These are phyloP conservation scores for Brassica nigra DNA, from an alignment of 345 rosid genomes.

Conservation along the genomic window DNA sequence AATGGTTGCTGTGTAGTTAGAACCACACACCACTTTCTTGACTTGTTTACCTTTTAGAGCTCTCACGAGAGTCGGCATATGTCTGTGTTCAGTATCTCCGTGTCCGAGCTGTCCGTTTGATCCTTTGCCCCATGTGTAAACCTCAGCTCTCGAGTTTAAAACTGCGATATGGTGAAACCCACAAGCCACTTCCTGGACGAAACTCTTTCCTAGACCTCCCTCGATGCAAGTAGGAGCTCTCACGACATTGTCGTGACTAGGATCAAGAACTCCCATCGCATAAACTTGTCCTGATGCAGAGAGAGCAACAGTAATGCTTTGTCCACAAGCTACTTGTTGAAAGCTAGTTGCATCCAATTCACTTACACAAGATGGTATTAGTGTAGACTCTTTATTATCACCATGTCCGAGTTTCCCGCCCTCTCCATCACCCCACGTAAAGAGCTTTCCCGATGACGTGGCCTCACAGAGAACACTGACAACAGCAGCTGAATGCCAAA, in stretches of 20 bases:
- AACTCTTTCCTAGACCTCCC: constrained; percentile 44
- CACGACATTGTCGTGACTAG: constrained; percentile 50
- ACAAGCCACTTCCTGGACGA: constrained; percentile 59
- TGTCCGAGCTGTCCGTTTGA: constrained; percentile 66
- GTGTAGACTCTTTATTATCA: constrained; percentile 48
- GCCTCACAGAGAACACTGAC: constrained; percentile 38
- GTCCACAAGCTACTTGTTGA: constrained; percentile 65
- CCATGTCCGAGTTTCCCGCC: constrained; percentile 67
- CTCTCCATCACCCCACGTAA: constrained; percentile 74
- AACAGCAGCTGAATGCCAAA: constrained; percentile 75
- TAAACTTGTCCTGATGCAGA: constrained; percentile 56
- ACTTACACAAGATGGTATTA: constrained; percentile 53
- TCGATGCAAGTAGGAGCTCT: constrained; percentile 52
- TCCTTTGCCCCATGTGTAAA: constrained; percentile 72
- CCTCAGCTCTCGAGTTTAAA: constrained; percentile 60
- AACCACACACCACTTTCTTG: constrained; percentile 57
- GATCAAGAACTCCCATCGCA: constrained; percentile 55
- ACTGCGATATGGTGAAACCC: constrained; percentile 65
- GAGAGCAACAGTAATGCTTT: constrained; percentile 58
- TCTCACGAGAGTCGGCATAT: constrained; percentile 55
- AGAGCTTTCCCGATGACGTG: constrained; percentile 48
- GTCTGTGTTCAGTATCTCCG: constrained; percentile 51
- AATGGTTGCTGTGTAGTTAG: constrained; percentile 60
- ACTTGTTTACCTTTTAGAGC: constrained; percentile 63
- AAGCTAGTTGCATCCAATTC: constrained; percentile 50